Conservation (phyloP, 176 grass and related monocot genomes). For the Ananas comosus region DNA sequence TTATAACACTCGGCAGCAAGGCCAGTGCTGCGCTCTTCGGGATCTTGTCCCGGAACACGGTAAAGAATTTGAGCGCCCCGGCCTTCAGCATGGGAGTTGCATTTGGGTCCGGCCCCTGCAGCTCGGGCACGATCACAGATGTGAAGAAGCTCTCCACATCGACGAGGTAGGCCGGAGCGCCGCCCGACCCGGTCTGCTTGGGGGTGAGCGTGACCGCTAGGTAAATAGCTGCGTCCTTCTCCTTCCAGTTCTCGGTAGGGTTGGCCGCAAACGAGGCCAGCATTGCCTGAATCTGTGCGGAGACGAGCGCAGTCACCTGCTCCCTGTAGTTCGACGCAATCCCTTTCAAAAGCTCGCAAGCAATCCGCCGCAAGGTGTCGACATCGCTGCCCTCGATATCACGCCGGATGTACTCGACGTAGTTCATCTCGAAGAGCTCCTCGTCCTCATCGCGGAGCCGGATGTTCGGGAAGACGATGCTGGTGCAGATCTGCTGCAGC, state of each 20-base stretch:
- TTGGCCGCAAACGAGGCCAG: constrained; percentile 54
- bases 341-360: constrained; percentile 70
- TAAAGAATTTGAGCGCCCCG: constrained; percentile 88
- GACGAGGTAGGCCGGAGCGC: constrained; percentile 49
- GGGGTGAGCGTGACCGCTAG: constrained; percentile 82
- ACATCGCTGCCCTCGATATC: constrained; percentile 89
- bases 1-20: constrained; percentile 48
- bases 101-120: constrained; percentile 62
- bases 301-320: constrained; percentile 62
- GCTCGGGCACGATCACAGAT: constrained; percentile 76
- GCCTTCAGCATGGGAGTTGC: constrained; percentile 83
- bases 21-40: constrained; percentile 56
- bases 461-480: constrained; percentile 89
- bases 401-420: constrained; percentile 86
- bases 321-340: constrained; percentile 78
- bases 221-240: constrained; percentile 91
- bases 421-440: constrained; percentile 86
- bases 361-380: constrained; percentile 69
- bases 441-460: constrained; percentile 86
- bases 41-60: constrained; percentile 81
- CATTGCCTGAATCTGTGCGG: constrained; percentile 76
- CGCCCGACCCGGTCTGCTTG: constrained; percentile 44
- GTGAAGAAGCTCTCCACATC: constrained; percentile 91
- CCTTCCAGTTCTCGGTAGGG: constrained; percentile 73
- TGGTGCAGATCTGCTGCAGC: constrained; percentile 72